Conservation (phyloP, 345 rosid species). For the Camelina hispida region DNA sequence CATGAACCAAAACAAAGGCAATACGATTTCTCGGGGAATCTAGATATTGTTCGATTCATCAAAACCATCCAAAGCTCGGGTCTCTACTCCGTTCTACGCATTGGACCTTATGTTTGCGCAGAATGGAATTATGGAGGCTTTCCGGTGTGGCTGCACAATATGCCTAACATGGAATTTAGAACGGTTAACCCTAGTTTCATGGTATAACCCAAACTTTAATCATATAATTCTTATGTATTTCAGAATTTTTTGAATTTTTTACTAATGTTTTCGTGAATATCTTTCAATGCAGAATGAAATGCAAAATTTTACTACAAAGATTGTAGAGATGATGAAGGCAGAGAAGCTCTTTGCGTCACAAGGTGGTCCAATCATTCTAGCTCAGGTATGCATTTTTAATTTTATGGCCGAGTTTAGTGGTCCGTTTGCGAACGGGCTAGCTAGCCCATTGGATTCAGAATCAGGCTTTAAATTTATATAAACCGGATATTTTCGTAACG, state of each 20-base stretch:
- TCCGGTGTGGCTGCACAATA: conserved; percentile 65
- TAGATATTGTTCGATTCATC: conserved; percentile 62
- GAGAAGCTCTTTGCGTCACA: conserved; percentile 76
- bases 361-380: conserved; percentile 77
- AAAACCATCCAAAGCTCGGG: conserved; percentile 59
- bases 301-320: conserved; percentile 69
- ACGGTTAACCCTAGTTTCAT: conserved; percentile 51
- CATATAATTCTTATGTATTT: background rate
- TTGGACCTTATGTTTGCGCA: conserved; percentile 78
- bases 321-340: conserved; percentile 62
- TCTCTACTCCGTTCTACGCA: conserved; percentile 60
- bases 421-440: background rate
- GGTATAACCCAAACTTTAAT: conserved; percentile 36
- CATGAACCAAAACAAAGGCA: conserved; percentile 63
- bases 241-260: accelerated
- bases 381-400: conserved; percentile 53
- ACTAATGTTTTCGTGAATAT: background rate
- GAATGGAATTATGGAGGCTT: conserved; percentile 80
- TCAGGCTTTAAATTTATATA: background rate
- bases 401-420: background rate
- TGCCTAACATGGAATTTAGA: conserved; percentile 44
- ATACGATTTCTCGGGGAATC: conserved; percentile 58
- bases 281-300: conserved; percentile 54
- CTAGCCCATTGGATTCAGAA: background rate
- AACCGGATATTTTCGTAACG: too few relatives aligned